Percentiles rank a stretch among this genome's conserved stretches.
phyloP scores from a whole-genome alignment of 345 rosid genomes.

The Jatropha curcas region DNA sequence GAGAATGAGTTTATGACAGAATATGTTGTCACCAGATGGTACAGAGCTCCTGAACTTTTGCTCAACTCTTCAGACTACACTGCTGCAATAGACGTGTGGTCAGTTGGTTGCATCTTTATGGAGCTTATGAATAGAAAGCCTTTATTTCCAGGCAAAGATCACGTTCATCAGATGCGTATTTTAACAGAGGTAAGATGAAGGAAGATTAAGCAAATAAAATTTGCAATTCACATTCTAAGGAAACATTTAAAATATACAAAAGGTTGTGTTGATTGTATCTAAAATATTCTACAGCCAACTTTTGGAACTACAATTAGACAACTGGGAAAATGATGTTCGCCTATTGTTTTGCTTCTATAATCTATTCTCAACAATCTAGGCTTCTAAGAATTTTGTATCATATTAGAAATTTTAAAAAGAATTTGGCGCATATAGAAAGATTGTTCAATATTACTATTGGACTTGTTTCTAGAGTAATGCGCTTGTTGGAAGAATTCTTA shows the following conservation, averaged over 20 bases:
- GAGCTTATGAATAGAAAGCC: constrained; percentile 96
- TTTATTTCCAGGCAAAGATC: constrained; percentile 92
- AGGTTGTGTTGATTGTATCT: no score
- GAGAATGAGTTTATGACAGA: constrained; percentile 98
- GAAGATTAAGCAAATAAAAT: background rate
- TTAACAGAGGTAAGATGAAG: constrained; percentile 71
- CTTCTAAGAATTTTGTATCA: background rate
- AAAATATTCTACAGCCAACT: no score
- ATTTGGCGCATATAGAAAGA: no score
- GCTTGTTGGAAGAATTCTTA: constrained; percentile 6
- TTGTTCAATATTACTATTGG: no score
- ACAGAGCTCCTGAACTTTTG: constrained; percentile 91
- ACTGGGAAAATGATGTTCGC: background rate
- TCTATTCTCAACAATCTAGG: background rate
- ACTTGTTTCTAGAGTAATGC: background rate
- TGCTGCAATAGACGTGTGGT: constrained; percentile 97
- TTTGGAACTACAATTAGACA: background rate
- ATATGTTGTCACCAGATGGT: constrained; percentile 99
- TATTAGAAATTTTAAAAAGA: no score
- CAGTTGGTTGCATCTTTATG: constrained; percentile 97
- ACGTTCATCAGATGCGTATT: constrained; percentile 90
- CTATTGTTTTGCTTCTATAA: background rate
- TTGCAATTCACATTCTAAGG: background rate
- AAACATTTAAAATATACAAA: no score
- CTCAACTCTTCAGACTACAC: constrained; percentile 89